Evolutionary conservation across 805 yeast species (phyloP), one percentile per base, ranked within the genome.

Genomic region (Ogataea populi-albae): DNA sequence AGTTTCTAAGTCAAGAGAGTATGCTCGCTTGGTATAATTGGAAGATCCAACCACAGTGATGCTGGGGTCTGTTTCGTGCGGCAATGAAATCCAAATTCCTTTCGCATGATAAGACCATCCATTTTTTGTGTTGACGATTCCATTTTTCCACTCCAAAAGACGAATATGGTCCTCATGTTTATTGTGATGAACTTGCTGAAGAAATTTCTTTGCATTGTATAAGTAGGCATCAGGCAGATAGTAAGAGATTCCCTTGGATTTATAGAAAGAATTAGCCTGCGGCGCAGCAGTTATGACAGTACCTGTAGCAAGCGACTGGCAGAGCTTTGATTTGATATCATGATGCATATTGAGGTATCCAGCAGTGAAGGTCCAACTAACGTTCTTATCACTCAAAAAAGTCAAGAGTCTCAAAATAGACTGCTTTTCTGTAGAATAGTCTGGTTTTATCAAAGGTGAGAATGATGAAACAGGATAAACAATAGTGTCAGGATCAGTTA

Each of bases 101-200:
- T 93, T 93, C 10, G 98, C 98, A 55, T 93, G 98, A 59, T 93
- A 93, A 0, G 97, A 86, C 98, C 98, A 91, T 1, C 98, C 98
- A 19, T 68, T 73, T 1, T 79, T 73, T 6, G 83, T 74, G 54
- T 87, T 86, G 3, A 87, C 95, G 3, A 78, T 66, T 1, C 98
- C 98, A 32, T 75, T 77, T 52, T 75, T 73, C 98, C 98, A 93
- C 59, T 91, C 98, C 37, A 69, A 69, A 23, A 93, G 64, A 14
- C 64, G 59, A 20, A 91, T 78, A 23, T 65, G 47, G 12, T 66
- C 62, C 48, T 68, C 72, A 2, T 70, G 66, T 20, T 61, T 50
- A 8, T 47, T 40, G 16, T 60, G 56, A 6, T 33, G 30, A 11
- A 39, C 40, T 23, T 43, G 42, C 16, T 47, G 64, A 25, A 87